Conservation (phyloP, 1,284 basidiomycete genomes). For the Mycocalia duriaeana region DNA sequence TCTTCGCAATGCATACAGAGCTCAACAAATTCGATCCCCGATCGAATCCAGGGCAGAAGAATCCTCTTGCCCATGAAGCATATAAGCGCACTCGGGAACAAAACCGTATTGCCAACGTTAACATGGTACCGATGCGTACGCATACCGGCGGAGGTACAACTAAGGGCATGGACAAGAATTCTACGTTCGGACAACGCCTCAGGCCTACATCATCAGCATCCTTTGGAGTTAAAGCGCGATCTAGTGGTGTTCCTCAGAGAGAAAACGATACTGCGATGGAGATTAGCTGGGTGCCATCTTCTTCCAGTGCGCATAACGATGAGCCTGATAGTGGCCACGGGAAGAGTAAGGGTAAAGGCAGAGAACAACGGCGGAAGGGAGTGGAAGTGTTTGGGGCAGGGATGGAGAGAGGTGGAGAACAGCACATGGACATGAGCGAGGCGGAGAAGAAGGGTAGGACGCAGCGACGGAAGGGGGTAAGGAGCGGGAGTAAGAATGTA, state of each 20-base stretch:
- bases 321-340: constrained; percentile 24
- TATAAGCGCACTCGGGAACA: constrained; percentile 36
- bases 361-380: constrained; percentile 45
- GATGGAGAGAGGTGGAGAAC: constrained; percentile 72
- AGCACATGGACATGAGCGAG: constrained; percentile 45
- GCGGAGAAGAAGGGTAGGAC: constrained; percentile 65
- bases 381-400: constrained; percentile 81
- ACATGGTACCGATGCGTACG: constrained; percentile 56
- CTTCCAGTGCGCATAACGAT: constrained; percentile 27
- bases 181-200: constrained; percentile 69
- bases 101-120: constrained; percentile 44
- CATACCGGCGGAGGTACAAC: constrained; percentile 31
- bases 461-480: constrained; percentile 63
- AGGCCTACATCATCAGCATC: constrained; percentile 19
- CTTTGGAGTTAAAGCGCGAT: constrained; percentile 10
- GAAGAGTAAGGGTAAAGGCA: constrained; percentile 29
- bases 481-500: constrained; percentile 85
- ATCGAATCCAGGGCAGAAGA: constrained; percentile 40
- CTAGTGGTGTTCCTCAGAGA: constrained; percentile 5
- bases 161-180: constrained; percentile 39
- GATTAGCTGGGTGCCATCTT: constrained; percentile 60
- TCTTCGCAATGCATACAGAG: constrained; percentile 28
- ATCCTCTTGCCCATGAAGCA: constrained; percentile 39
- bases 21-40: constrained; percentile 43
- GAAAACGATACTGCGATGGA: constrained; percentile 54